Base-by-base conservation (phyloP, 1,284 basidiomycete species). In the Anthracocystis walkeri region DNA sequence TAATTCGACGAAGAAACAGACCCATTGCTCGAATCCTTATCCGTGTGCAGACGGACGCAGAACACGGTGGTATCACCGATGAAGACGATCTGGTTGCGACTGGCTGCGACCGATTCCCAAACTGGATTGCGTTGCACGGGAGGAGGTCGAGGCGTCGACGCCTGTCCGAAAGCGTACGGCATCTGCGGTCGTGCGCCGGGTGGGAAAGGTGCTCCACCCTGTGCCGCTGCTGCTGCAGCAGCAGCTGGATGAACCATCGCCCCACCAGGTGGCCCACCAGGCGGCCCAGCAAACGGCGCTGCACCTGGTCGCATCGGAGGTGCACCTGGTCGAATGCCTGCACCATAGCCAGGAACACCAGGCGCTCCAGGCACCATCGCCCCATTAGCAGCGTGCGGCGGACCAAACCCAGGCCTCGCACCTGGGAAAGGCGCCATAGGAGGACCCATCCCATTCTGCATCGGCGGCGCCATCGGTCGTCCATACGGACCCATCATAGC, bases 21-120 rank as follows among this genome's bases (percentile, higher is more conserved):
- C 21, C 73, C 64, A 33, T 60, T 64, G 53, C 59, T 62, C 33
- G 54, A 46, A 25, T 66, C 66, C 45, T 60, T 66, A 12, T 75
- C 73, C 31, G 73, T 58, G 42, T 80, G 78, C 44, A 81, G 56
- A n/a, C 77, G 62, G 20, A 83, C 76, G 54, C 73, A 76, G 51
- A 77, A 82, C 29, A 81, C 77, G n/a, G 79, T 76, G 11, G 75
- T 75, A 49, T 83, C 82, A 31, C 82, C 81, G 46, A 79, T 76
- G 45, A 84, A 83, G 20, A 84, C 74, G 21, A 84, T 84, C 53
- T 84, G 79, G 64, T 72, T 77, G 46, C 83, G 77, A 33, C 81
- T 82, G 27, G 80, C 75, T 0, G 75, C 69, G 1, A 83, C 79
- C 12, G 75, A 79, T 51, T 84, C 83, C 75, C 82, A 78, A 35